Evolutionary conservation across 495 filamentous ascomycete species (phyloP).

Genomic region (Penicillium ucsense): DNA sequence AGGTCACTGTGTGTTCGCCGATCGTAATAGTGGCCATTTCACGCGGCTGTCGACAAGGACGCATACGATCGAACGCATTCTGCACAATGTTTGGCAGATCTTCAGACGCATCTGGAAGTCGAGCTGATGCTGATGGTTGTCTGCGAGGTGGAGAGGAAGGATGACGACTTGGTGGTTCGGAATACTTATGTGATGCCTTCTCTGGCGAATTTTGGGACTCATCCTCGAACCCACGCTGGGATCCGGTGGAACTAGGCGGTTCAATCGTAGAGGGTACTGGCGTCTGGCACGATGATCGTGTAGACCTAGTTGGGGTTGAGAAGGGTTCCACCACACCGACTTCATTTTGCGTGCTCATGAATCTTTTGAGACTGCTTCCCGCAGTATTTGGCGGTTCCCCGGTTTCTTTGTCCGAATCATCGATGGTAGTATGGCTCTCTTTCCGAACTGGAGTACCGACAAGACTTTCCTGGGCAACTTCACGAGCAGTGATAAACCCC

Average conservation of each 20-base stretch:
- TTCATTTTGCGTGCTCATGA: conserved; percentile 13
- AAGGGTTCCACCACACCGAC: conserved; percentile 7
- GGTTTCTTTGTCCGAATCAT: conserved; percentile 8
- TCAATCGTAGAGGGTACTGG: neutral
- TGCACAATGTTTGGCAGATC: conserved; percentile 43
- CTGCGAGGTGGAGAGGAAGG: neutral
- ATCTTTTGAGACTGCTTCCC: conserved; percentile 16
- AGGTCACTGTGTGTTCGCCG: conserved; percentile 64
- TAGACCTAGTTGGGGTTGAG: conserved; percentile 7
- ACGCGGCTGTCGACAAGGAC: conserved; percentile 51
- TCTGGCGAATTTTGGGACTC: conserved; percentile 1
- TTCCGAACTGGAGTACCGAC: conserved; percentile 4
- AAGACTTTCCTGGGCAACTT: conserved; percentile 4
- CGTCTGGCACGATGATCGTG: neutral
- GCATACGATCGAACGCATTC: conserved; percentile 59
- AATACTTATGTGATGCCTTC: neutral
- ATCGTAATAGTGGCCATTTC: conserved; percentile 86
- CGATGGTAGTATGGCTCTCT: neutral
- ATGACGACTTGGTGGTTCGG: neutral
- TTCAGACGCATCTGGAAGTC: conserved; percentile 11
- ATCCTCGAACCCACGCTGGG: neutral
- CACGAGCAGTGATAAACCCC: conserved; percentile 13
- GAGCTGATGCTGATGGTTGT: conserved; percentile 1
- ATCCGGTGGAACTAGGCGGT: neutral
- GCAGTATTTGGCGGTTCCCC: conserved; percentile 17